These are phyloP conservation scores for Hymenoscyphus infarciens DNA, from an alignment of 2,329 filamentous ascomycete genomes.

Conservation along the genomic window DNA sequence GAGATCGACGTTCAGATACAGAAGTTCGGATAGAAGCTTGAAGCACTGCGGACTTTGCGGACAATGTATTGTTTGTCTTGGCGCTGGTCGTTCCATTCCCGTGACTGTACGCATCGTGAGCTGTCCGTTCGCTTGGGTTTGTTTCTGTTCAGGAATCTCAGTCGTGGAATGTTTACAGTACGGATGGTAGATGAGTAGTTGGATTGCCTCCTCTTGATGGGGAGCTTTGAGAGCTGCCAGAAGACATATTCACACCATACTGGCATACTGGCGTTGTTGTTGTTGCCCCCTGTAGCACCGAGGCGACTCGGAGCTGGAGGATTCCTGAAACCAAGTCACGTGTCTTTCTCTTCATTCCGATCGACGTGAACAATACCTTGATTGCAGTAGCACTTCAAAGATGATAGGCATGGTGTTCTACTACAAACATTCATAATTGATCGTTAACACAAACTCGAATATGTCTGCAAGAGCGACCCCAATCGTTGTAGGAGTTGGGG, in stretches of 20 bases:
- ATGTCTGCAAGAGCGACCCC: constrained; percentile 37
- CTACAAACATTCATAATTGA: background rate
- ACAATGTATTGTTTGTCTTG: no score
- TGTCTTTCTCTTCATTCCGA: background rate
- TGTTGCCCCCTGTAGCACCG: background rate
- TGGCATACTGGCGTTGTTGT: background rate
- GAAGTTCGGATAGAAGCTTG: no score
- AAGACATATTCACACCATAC: background rate
- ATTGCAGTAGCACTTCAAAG: background rate
- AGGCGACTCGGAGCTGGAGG: no score
- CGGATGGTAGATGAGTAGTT: no score
- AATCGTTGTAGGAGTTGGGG: constrained; percentile 60
- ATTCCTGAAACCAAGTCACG: background rate
- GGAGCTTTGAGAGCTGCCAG: background rate
- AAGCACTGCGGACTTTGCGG: no score
- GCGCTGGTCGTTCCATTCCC: no score
- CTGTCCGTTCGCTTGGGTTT: no score
- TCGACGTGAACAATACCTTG: background rate
- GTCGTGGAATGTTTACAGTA: no score
- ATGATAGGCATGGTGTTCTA: background rate
- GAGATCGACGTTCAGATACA: no score
- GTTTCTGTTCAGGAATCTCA: no score
- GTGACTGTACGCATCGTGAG: no score
- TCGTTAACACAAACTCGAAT: background rate
- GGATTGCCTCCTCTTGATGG: no score